Base-by-base conservation (phyloP, 768 basidiomycete genomes). In the Tricholoma terreum region DNA sequence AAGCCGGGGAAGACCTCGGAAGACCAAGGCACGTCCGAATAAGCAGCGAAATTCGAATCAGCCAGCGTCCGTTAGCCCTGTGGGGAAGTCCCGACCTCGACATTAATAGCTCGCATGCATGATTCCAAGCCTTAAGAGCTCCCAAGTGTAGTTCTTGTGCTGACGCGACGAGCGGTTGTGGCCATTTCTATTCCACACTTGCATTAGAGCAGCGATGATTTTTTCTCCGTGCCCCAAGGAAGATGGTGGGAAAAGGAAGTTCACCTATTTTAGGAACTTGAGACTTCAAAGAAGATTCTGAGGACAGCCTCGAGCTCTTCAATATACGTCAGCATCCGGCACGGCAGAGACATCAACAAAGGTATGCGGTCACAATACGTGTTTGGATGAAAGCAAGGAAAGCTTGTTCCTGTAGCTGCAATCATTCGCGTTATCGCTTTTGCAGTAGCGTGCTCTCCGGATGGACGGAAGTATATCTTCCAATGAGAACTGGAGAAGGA, bases 31-130 rank as follows among this genome's bases (percentile, higher is more conserved):
- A 48, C 46, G 46, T 48, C 24, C n/a, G 30, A 49, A 49, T 49
- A n/a, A 49, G 30, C 46, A 49, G 46, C 46, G 27, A n/a, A n/a
- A n/a, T n/a, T n/a, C n/a, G n/a, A 49, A 49, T 49, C 30, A 49
- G 5, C 46, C 14, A 17, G n/a, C 45, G 24, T 46, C 45, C 22
- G 45, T 27, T 24, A 49, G n/a, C 46, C n/a, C 15, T 48, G 46
- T 15, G 27, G 15, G 30, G 24, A 31, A 27, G 14, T 46, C 22
- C 43, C 42, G 21, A 5, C 22, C 11, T 22, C 11, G 6, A 14
- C 8, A 2, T 9, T 10, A 7, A 9, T 35, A 7, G 2, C 34
- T 35, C 10, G 34, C 34, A 10, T 35, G 10, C 34, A 2, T 5
- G 8, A 10, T 27, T 27, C 6, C 24, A 27, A n/a, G n/a, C n/a